These are phyloP conservation scores for Cladochytrium replicatum DNA, from an alignment of 192 early-diverging fungal genomes.

Conservation along the genomic window DNA sequence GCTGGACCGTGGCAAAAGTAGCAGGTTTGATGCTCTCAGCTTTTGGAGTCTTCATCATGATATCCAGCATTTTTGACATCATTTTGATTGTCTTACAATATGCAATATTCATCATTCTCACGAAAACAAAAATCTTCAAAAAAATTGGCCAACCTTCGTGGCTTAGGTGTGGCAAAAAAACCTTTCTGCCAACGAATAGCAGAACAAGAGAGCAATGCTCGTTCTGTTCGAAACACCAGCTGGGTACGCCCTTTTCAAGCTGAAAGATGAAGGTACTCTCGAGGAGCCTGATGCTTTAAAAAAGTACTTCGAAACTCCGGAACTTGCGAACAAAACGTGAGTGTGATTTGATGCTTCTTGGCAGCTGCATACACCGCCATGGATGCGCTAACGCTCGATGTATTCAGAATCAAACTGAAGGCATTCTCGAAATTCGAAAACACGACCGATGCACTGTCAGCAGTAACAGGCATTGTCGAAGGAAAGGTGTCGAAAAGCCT, in stretches of 20 bases:
- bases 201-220: constrained; percentile 51
- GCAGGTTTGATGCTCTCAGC: too few relatives aligned
- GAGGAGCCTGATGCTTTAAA: constrained; percentile 75
- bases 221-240: constrained; percentile 96
- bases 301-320: constrained; percentile 83
- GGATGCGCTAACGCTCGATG: background rate
- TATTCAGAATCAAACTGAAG: constrained; percentile 78
- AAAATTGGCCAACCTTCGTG: too few relatives aligned
- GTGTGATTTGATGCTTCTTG: too few relatives aligned
- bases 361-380: too few relatives aligned
- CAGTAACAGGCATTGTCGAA: constrained; percentile 92
- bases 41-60: too few relatives aligned
- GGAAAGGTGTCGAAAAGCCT: constrained; percentile 93
- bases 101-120: too few relatives aligned
- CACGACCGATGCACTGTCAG: constrained; percentile 92
- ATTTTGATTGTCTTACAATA: too few relatives aligned
- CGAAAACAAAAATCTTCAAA: too few relatives aligned
- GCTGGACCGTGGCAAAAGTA: too few relatives aligned
- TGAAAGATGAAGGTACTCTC: constrained; percentile 82
- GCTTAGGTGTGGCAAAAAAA: too few relatives aligned
- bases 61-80: too few relatives aligned
- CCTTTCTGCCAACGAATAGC: too few relatives aligned
- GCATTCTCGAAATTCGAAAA: constrained; percentile 98
- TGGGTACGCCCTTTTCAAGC: constrained; percentile 94
- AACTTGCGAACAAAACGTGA: constrained; percentile 78